Evolutionary conservation across 768 basidiomycete species (phyloP).

Genomic region (Holtermanniella nyarrowii): DNA sequence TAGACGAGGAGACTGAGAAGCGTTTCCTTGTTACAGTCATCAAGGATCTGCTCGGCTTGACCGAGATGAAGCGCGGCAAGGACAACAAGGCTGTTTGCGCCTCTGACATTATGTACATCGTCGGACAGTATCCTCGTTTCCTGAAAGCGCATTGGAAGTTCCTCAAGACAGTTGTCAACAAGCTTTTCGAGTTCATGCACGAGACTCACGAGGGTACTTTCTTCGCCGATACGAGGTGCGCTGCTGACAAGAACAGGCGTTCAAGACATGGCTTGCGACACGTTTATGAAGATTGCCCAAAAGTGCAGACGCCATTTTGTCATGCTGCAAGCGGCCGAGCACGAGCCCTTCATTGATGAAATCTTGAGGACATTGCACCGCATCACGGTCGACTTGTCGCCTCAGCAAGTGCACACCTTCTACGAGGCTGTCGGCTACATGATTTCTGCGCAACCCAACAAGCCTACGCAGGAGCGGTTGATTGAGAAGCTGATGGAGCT

Average conservation of each 20-base stretch:
- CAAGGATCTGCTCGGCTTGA: slow-evolving; percentile 92
- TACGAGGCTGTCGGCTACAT: slow-evolving; percentile 99
- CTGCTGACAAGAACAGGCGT: slow-evolving; percentile 53
- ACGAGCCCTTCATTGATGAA: slow-evolving; percentile 96
- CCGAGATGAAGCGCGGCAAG: slow-evolving; percentile 97
- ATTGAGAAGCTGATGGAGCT: slow-evolving; percentile 93
- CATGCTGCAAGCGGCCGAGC: slow-evolving; percentile 94
- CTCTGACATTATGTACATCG: slow-evolving; percentile 65
- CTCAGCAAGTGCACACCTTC: slow-evolving; percentile 96
- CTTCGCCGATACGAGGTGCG: too few relatives aligned
- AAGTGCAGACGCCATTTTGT: slow-evolving; percentile 97
- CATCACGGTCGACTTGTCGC: slow-evolving; percentile 87
- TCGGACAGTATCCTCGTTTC: slow-evolving; percentile 98
- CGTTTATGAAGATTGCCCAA: slow-evolving; percentile 99
- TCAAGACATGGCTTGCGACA: slow-evolving; percentile 99
- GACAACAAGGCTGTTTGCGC: slow-evolving; percentile 97
- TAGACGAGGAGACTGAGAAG: slow-evolving; percentile 98
- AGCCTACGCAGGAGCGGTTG: slow-evolving; percentile 87
- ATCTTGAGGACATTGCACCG: slow-evolving; percentile 82
- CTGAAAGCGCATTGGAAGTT: slow-evolving; percentile 99
- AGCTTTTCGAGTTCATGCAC: slow-evolving; percentile 99
- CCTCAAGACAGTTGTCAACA: slow-evolving; percentile 98
- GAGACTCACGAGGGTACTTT: slow-evolving; percentile 87
- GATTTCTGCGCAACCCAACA: slow-evolving; percentile 98
- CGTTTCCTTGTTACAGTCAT: slow-evolving; percentile 98